Conservation (phyloP, 805 yeast genomes). For the Sugiyamaella smithiae region DNA sequence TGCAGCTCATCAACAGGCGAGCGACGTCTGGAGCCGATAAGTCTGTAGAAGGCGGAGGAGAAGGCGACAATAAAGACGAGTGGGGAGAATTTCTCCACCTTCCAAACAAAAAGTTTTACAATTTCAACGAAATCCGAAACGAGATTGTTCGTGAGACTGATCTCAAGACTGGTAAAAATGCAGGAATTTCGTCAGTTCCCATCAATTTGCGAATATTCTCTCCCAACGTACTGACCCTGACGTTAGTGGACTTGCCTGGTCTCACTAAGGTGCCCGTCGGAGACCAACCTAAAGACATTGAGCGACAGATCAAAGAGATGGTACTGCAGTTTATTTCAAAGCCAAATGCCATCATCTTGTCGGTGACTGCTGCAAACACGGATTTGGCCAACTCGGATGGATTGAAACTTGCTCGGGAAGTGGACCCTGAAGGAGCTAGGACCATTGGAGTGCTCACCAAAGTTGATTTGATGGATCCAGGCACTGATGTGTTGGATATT, state of each 20-base stretch:
- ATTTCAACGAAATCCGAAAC: slow-evolving; percentile 82
- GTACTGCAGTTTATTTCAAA: slow-evolving; percentile 88
- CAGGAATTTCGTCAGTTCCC: slow-evolving; percentile 89
- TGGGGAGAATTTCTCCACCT: slow-evolving; percentile 98
- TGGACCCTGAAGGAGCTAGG: slow-evolving; percentile 92
- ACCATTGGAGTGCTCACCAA: slow-evolving; percentile 97
- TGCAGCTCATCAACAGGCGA: slow-evolving; percentile 75
- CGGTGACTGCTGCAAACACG: slow-evolving; percentile 95
- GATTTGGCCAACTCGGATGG: slow-evolving; percentile 98
- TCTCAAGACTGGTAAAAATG: slow-evolving; percentile 63
- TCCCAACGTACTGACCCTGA: slow-evolving; percentile 90
- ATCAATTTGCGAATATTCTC: slow-evolving; percentile 91
- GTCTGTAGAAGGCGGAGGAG: slow-evolving; percentile 12
- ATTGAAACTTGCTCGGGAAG: slow-evolving; percentile 92
- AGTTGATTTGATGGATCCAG: slow-evolving; percentile 96
- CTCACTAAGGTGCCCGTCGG: slow-evolving; percentile 98
- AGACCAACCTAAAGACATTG: slow-evolving; percentile 97
- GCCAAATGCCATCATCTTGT: slow-evolving; percentile 92
- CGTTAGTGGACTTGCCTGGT: slow-evolving; percentile 96
- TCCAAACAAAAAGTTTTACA: slow-evolving; percentile 82
- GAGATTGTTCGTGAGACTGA: slow-evolving; percentile 93
- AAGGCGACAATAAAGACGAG: slow-evolving; percentile 46
- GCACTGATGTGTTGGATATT: slow-evolving; percentile 95
- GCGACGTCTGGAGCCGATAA: slow-evolving; percentile 30
- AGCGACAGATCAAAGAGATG: slow-evolving; percentile 89